Percentiles rank a stretch among this genome's conserved stretches.
Conservation (phyloP, 2,329 filamentous ascomycete species). For the Sphaceloma murrayae region DNA sequence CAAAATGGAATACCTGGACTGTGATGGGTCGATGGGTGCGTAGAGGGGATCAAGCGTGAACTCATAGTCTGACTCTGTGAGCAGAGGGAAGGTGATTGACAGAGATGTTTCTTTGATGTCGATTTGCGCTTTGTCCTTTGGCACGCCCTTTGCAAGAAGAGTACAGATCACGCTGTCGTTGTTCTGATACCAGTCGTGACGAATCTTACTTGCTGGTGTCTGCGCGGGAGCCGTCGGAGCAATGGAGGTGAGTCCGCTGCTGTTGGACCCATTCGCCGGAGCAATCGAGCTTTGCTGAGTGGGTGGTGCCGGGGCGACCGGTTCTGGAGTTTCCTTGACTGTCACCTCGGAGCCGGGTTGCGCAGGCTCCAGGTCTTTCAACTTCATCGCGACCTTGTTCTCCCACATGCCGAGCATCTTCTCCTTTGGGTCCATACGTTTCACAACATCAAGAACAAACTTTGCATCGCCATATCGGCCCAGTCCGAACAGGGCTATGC, state of each 20-base stretch:
- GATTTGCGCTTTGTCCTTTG: constrained; percentile 46
- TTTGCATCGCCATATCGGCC: constrained; percentile 65
- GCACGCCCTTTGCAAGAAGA: constrained; percentile 55
- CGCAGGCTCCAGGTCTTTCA: constrained; percentile 40
- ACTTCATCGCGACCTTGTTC: constrained; percentile 44
- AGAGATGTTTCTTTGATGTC: constrained; percentile 42
- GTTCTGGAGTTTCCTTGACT: constrained; percentile 43
- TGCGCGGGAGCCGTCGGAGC: constrained; percentile 22
- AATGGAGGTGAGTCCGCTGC: no score
- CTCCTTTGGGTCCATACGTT: constrained; percentile 44
- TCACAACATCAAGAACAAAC: constrained; percentile 54
- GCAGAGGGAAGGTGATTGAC: constrained; percentile 48
- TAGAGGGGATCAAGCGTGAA: constrained; percentile 59
- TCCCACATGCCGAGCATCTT: constrained; percentile 50
- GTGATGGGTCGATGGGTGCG: constrained; percentile 50
- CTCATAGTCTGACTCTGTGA: constrained; percentile 46
- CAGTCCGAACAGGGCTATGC: constrained; percentile 61
- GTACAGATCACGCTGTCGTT: constrained; percentile 52
- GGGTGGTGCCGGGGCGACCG: constrained; percentile 1
- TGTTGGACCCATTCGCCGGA: no score
- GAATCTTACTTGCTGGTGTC: constrained; percentile 49
- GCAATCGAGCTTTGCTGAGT: no score
- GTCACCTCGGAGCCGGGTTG: constrained; percentile 40
- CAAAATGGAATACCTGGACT: constrained; percentile 56
- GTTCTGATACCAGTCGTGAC: constrained; percentile 61